Conservation (phyloP, 139 green algal species). For the Eudorina sp. region DNA sequence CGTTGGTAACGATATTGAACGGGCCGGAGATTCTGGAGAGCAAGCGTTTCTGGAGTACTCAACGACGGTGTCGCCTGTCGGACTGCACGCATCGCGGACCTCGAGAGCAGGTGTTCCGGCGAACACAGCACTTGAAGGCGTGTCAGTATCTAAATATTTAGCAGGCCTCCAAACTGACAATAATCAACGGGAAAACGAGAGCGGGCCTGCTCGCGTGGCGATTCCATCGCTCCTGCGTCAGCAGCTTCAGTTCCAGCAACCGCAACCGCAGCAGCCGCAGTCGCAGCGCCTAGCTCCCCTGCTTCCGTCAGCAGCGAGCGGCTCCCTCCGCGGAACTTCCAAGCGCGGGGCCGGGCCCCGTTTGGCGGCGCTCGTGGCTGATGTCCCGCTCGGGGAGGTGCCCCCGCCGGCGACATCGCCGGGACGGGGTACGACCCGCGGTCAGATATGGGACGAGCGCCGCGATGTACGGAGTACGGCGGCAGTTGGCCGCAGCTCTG, state of each 20-base stretch:
- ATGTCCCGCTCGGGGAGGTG: neutral
- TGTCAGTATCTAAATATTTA: too few species aligned
- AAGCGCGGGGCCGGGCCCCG: neutral
- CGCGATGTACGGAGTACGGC: too few species aligned
- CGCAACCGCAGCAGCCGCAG: slow-evolving; percentile 10
- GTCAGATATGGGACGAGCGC: too few species aligned
- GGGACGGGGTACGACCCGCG: too few species aligned
- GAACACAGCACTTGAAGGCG: too few species aligned
- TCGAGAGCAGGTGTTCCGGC: too few species aligned
- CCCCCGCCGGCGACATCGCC: too few species aligned
- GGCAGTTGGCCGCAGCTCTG: too few species aligned
- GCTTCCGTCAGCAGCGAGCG: neutral
- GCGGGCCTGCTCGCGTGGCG: too few species aligned
- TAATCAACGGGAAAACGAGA: too few species aligned
- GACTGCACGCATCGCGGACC: neutral
- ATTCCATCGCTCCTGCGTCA: neutral
- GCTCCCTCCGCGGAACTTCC: too few species aligned
- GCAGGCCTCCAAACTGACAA: too few species aligned
- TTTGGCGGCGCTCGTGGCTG: neutral
- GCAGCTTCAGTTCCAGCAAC: neutral
- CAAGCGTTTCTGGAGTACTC: neutral
- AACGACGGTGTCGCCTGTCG: neutral
- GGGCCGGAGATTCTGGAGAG: neutral
- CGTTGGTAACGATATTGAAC: neutral
- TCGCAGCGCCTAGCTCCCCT: neutral